These are phyloP conservation scores for Tolypocladium tropicale DNA, from an alignment of 2,329 filamentous ascomycete species.

Conservation along the genomic window DNA sequence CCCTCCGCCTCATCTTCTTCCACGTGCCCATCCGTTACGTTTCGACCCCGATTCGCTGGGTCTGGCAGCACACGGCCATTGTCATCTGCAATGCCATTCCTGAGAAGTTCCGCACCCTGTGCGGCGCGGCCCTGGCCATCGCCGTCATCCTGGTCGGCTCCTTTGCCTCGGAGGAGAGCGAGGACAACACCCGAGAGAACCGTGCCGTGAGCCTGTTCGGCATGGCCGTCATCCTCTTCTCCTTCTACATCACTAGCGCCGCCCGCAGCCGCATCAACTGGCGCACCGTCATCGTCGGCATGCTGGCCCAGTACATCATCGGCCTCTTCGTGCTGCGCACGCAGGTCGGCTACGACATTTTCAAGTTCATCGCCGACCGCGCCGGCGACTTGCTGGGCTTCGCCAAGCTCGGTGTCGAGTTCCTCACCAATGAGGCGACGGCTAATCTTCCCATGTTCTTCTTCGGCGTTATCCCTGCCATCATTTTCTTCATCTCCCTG, in stretches of 20 bases:
- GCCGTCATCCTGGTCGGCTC: conserved; percentile 67
- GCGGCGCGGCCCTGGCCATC: conserved; percentile 54
- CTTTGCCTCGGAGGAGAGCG: conserved; percentile 60
- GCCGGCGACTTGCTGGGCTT: conserved; percentile 68
- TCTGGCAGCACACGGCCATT: conserved; percentile 58
- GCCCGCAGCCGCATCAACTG: conserved; percentile 55
- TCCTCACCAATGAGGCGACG: conserved; percentile 44
- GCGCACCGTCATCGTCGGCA: conserved; percentile 79
- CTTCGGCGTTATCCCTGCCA: conserved; percentile 70
- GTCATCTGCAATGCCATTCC: conserved; percentile 53
- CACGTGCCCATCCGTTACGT: conserved; percentile 60
- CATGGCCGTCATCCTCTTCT: conserved; percentile 56
- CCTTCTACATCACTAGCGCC: conserved; percentile 61
- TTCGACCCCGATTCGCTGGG: conserved; percentile 52
- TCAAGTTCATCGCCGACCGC: conserved; percentile 73
- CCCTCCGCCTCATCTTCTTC: conserved; percentile 63
- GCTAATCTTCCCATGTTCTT: conserved; percentile 56
- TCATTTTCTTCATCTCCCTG: conserved; percentile 94
- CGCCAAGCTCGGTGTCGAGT: conserved; percentile 60
- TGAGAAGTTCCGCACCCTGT: conserved; percentile 49
- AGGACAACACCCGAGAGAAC: conserved; percentile 69
- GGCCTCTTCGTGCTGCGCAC: conserved; percentile 83
- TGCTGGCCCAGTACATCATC: conserved; percentile 80
- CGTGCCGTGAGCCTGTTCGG: conserved; percentile 76
- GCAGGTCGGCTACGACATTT: conserved; percentile 75